Evolutionary conservation across 2,329 filamentous ascomycete species (phyloP), one percentile per base, ranked within the genome.

Genomic region (Epichloe festucae): DNA sequence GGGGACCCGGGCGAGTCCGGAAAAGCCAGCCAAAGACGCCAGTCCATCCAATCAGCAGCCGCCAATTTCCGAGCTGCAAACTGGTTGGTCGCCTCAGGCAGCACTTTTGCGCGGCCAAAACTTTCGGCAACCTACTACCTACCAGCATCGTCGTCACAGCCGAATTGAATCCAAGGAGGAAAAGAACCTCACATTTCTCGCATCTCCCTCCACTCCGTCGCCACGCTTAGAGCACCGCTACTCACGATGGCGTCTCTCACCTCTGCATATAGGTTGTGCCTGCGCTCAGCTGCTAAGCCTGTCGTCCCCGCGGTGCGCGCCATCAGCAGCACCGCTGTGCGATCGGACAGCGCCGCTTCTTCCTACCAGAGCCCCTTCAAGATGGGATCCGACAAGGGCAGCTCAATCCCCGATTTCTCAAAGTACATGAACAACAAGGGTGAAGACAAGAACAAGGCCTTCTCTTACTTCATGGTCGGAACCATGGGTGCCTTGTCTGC

Each of bases 401-500:
- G 77, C 70, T 82, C 86, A 71, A 85, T 97, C 66, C 93, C 93
- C 61, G 83, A 87, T 74, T 97, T 95, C 73, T 81, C 81, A 70
- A 85, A 89, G 69, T 98, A 98, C 77, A 76, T 83, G 73, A 84
- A 80, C 71, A 83, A 81, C 68, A 74, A 75, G 59, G 73, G 73
- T 61, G 76, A 84, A 69, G 78, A 74, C 60, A 76, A 77, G 65
- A 95, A 95, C 74, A 85, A 90, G 76, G 76, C 95, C 61, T 93
- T 95, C 71, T 83, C 84, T 65, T 98, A 98, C 81, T 97, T 98
- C 75, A 95, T 97, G 88, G 93, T 95, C 60, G 93, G 93, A 64
- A 84, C 88, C 52, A 85, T 98, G 79, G 93, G 93, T 67, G 85
- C 93, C 65, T 78, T 97, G 68, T 83, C 86, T 58, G 91, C 91